Conservation (phyloP, 2,329 filamentous ascomycete species). For the Beauveria bassiana region DNA sequence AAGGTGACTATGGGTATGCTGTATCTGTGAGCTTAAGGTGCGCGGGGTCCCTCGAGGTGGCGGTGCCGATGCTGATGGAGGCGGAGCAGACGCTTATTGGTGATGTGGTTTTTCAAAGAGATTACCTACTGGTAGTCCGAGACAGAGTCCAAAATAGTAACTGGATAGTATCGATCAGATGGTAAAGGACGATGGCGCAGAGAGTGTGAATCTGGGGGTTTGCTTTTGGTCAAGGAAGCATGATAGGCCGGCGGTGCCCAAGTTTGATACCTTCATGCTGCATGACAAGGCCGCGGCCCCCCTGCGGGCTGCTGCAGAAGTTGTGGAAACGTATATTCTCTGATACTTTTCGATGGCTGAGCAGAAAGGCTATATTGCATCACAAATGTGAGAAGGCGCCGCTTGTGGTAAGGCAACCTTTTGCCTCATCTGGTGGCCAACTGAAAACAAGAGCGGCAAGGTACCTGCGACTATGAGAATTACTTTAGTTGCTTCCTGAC, state of each 20-base stretch:
- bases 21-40: slow-evolving; percentile 10
- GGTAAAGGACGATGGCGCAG: slow-evolving; percentile 10
- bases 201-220: slow-evolving; percentile 13
- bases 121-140: slow-evolving; percentile 9
- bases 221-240: slow-evolving; percentile 14
- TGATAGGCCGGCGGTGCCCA: slow-evolving; percentile 10
- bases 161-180: slow-evolving; percentile 12
- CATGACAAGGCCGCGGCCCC: slow-evolving; percentile 13
- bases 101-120: slow-evolving; percentile 13
- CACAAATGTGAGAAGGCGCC: no score
- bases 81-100: slow-evolving; percentile 12
- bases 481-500: no score
- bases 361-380: no score
- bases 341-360: neutral
- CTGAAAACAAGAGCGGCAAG: no score
- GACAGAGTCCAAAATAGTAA: neutral
- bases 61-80: slow-evolving; percentile 14
- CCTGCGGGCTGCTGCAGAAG: neutral
- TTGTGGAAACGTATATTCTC: neutral
- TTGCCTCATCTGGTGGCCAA: no score
- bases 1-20: slow-evolving; percentile 13
- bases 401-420: no score
- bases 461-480: no score
- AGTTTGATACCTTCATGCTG: slow-evolving; percentile 14
- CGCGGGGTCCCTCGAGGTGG: slow-evolving; percentile 7